phyloP scores from a whole-genome alignment of 192 early-diverging fungal species.

The Coemansia sp. region DNA sequence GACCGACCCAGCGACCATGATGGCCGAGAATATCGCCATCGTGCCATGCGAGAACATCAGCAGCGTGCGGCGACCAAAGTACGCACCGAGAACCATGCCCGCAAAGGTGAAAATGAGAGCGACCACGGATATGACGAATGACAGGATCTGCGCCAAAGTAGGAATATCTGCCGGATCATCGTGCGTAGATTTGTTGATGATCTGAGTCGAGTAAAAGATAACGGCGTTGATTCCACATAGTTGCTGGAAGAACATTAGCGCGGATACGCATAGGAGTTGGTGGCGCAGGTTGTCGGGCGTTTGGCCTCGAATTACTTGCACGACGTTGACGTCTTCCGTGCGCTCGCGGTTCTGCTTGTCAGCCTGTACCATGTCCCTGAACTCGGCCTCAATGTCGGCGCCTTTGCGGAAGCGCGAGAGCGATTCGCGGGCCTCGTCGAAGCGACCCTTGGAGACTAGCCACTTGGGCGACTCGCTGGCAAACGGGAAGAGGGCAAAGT shows the following conservation, averaged over 20 bases:
- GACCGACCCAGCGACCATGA: slow-evolving; percentile 64
- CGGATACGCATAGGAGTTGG: slow-evolving; percentile 63
- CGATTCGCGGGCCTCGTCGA: slow-evolving; percentile 57
- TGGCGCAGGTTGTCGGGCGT: slow-evolving; percentile 57
- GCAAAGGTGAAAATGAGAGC: slow-evolving; percentile 46
- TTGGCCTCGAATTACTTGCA: slow-evolving; percentile 55
- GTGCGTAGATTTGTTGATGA: slow-evolving; percentile 60
- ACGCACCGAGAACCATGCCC: slow-evolving; percentile 64
- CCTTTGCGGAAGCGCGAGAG: slow-evolving; percentile 58
- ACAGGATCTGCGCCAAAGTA: slow-evolving; percentile 52
- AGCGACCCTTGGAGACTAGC: slow-evolving; percentile 62
- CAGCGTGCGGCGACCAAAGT: slow-evolving; percentile 67
- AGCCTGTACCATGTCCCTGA: slow-evolving; percentile 59
- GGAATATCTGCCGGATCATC: slow-evolving; percentile 51
- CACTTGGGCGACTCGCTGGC: slow-evolving; percentile 79
- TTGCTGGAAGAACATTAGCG: slow-evolving; percentile 76
- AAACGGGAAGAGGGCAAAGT: slow-evolving; percentile 60
- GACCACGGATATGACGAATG: slow-evolving; percentile 49
- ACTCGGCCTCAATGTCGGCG: slow-evolving; percentile 62
- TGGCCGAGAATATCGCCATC: slow-evolving; percentile 61
- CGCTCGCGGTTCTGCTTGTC: slow-evolving; percentile 41
- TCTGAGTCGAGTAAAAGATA: slow-evolving; percentile 85
- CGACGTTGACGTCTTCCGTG: slow-evolving; percentile 49
- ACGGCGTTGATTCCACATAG: slow-evolving; percentile 83
- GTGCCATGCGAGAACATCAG: slow-evolving; percentile 66